Conservation (phyloP, 164 flowering plant species). For the Vitis vinifera region DNA sequence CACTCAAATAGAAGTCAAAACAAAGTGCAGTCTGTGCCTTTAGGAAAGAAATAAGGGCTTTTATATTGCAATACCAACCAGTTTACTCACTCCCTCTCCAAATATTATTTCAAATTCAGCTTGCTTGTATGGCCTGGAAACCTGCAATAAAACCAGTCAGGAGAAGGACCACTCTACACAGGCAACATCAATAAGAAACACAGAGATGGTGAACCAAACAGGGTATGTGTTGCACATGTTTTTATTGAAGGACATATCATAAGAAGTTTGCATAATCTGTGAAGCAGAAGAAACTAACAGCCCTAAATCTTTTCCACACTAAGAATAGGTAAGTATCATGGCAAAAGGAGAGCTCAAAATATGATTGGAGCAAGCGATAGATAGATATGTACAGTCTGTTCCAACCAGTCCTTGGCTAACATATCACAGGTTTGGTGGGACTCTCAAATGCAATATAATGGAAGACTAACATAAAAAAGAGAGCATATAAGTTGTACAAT, state of each 20-base stretch:
- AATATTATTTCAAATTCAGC: constrained; percentile 96
- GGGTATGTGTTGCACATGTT: neutral
- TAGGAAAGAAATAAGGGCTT: neutral
- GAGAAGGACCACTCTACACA: neutral
- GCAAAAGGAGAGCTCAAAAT: neutral
- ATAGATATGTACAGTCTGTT: no score
- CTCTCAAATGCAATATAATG: no score
- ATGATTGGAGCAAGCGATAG: no score
- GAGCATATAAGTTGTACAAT: no score
- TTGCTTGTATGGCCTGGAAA: constrained; percentile 97
- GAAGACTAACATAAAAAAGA: no score
- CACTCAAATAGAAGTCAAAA: constrained; percentile 16
- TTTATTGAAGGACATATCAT: neutral
- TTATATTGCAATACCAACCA: constrained; percentile 51
- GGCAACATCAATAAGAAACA: neutral
- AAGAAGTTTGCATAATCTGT: neutral
- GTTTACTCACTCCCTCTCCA: constrained; percentile 91
- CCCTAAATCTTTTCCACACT: neutral
- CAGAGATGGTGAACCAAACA: neutral
- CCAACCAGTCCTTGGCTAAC: no score
- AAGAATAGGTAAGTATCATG: neutral
- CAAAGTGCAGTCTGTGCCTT: neutral
- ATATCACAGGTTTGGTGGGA: no score
- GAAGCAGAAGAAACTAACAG: neutral
- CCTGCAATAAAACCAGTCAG: constrained; percentile 45